Percentiles rank a stretch among this genome's conserved stretches.
Evolutionary conservation across 306 rosid genomes (phyloP).

Genomic region (Cicer chorassanicum): DNA sequence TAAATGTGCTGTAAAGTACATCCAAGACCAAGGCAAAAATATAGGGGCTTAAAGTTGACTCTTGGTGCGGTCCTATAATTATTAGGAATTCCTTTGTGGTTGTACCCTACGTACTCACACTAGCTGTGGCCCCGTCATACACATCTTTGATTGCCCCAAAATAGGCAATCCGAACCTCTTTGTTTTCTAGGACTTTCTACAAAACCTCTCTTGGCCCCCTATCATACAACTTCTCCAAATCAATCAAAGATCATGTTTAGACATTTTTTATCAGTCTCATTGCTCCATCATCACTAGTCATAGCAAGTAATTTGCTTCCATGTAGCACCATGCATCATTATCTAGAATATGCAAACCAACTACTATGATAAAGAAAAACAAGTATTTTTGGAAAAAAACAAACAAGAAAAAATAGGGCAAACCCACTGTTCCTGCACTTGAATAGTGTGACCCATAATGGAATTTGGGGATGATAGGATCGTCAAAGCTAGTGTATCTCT

Average conservation of each 20-base stretch:
- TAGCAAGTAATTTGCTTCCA: not conserved
- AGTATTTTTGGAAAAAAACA: not conserved
- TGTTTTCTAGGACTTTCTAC: not conserved
- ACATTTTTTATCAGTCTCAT: not conserved
- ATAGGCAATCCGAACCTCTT: not conserved
- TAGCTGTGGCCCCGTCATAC: not conserved
- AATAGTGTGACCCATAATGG: constrained; percentile 98
- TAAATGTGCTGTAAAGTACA: not conserved
- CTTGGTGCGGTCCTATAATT: not conserved
- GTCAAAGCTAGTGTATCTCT: constrained; percentile 89
- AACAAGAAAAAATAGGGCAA: constrained; percentile 1
- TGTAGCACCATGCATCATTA: not conserved
- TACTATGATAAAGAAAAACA: constrained; percentile 26
- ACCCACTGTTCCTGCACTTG: constrained; percentile 98
- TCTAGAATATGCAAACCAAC: constrained; percentile 17
- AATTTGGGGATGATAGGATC: constrained; percentile 96
- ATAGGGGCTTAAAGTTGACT: not conserved
- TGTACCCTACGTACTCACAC: not conserved
- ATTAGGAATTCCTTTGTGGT: not conserved
- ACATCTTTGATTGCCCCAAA: not conserved
- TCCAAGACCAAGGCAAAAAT: not conserved
- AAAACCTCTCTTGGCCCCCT: not conserved
- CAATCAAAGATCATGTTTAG: not conserved
- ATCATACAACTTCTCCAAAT: not conserved
- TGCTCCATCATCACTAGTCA: not conserved